Evolutionary conservation across 331 rosid genomes (phyloP).

Genomic region (Quercus phellos): DNA sequence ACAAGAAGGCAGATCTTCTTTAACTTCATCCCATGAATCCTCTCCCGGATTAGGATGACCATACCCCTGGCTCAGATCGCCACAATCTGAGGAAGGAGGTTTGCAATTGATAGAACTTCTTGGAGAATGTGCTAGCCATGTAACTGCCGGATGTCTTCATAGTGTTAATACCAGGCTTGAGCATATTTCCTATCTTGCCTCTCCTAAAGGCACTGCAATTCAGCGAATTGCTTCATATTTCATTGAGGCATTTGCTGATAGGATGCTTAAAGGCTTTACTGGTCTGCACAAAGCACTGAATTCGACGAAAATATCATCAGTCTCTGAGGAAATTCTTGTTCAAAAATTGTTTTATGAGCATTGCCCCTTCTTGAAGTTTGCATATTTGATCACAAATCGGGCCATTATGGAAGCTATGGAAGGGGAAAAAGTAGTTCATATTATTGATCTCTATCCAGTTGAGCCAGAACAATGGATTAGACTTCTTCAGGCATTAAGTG

Average conservation of each 20-base stretch:
- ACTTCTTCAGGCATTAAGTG: constrained; percentile 50
- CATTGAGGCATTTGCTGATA: constrained; percentile 65
- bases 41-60: constrained; percentile 58
- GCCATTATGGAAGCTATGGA: constrained; percentile 84
- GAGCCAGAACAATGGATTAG: constrained; percentile 85
- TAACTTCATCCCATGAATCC: constrained; percentile 34
- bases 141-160: constrained; percentile 64
- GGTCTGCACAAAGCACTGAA: constrained; percentile 67
- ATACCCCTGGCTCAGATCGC: constrained; percentile 50
- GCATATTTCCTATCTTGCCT: constrained; percentile 56
- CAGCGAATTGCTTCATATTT: constrained; percentile 79
- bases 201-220: constrained; percentile 66
- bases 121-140: constrained; percentile 56
- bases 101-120: constrained; percentile 51
- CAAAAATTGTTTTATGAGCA: constrained; percentile 64
- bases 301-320: constrained; percentile 45
- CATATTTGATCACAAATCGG: constrained; percentile 66
- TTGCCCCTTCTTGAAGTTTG: constrained; percentile 73
- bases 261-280: constrained; percentile 56
- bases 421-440: constrained; percentile 64
- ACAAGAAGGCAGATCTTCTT: constrained; percentile 31
- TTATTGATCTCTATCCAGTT: constrained; percentile 70
- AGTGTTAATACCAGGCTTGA: constrained; percentile 67
- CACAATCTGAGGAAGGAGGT: constrained; percentile 52
- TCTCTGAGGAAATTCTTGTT: constrained; percentile 49